These are phyloP conservation scores for Ambrosiella xylebori DNA, from an alignment of 2,329 filamentous ascomycete genomes.

Conservation along the genomic window DNA sequence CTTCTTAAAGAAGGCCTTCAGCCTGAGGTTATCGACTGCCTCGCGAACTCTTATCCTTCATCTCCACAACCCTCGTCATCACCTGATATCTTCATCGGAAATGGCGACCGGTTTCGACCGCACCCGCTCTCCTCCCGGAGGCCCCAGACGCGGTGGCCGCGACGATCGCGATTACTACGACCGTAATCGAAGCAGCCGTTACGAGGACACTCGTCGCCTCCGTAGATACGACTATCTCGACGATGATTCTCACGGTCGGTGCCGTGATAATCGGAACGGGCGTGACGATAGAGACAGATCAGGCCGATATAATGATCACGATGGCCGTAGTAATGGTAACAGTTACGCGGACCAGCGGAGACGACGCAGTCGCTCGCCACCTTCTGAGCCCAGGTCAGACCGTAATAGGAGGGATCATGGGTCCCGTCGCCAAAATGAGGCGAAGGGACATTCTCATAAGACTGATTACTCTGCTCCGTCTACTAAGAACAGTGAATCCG, in stretches of 20 bases:
- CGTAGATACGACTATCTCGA: conserved; percentile 47
- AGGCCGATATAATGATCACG: not conserved
- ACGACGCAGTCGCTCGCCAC: conserved; percentile 34
- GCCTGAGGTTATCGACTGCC: not conserved
- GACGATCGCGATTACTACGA: conserved; percentile 46
- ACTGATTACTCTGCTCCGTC: conserved; percentile 3
- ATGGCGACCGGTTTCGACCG: conserved; percentile 14
- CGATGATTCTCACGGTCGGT: conserved; percentile 9
- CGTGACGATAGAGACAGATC: conserved; percentile 39
- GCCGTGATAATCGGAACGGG: conserved; percentile 42
- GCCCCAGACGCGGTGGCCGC: conserved; percentile 42
- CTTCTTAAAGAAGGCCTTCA: conserved; percentile 2
- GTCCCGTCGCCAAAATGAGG: conserved; percentile 16
- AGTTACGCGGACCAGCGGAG: conserved; percentile 33
- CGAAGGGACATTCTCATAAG: conserved; percentile 29
- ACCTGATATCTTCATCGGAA: not conserved
- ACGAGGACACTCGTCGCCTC: conserved; percentile 38
- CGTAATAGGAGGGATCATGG: conserved; percentile 19
- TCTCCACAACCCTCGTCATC: not conserved
- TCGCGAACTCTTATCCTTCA: not conserved
- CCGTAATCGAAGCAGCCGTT: conserved; percentile 30
- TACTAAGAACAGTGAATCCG: conserved; percentile 29
- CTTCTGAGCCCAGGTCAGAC: conserved; percentile 19
- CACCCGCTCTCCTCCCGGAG: not conserved
- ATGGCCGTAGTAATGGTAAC: conserved; percentile 19